A percentile compares a stretch with the other conserved stretches of the same genome.
Evolutionary conservation across 106 monocot genomes (phyloP).

Genomic region (Platanthera zijinensis): DNA sequence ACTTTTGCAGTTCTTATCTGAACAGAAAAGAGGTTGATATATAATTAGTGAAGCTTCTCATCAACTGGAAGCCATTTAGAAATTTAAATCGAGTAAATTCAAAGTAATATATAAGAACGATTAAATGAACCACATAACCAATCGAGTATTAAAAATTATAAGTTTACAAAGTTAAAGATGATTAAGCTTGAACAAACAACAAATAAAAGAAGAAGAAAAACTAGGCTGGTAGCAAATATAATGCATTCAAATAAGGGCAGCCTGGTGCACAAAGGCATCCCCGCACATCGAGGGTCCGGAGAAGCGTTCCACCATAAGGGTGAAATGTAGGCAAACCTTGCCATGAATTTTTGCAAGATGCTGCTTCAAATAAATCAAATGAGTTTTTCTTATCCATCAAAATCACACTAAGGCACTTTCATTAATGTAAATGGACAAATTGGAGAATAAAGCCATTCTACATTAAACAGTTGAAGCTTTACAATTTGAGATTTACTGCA

Average conservation of each 20-base stretch:
- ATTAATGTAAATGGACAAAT: no score
- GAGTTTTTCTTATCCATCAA: no score
- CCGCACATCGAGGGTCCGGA: no score
- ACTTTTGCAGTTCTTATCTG: conserved; percentile 81
- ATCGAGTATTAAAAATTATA: neutral
- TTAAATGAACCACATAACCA: neutral
- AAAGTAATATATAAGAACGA: neutral
- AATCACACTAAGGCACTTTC: no score
- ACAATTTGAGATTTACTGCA: no score
- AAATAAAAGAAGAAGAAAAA: neutral
- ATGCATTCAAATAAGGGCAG: neutral
- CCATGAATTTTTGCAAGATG: no score
- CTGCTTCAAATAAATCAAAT: no score
- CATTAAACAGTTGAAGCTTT: no score
- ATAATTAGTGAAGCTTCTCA: neutral
- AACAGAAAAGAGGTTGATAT: conserved; percentile 9
- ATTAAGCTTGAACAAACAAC: neutral
- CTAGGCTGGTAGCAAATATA: neutral
- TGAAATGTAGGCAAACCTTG: no score
- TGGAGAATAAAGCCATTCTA: no score
- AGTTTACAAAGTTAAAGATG: neutral
- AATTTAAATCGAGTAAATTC: neutral
- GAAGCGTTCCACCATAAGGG: no score
- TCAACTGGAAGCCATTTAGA: neutral
- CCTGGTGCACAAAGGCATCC: no score